Evolutionary conservation across 2,329 filamentous ascomycete genomes (phyloP).

Genomic region (Ophiobolus disseminans): DNA sequence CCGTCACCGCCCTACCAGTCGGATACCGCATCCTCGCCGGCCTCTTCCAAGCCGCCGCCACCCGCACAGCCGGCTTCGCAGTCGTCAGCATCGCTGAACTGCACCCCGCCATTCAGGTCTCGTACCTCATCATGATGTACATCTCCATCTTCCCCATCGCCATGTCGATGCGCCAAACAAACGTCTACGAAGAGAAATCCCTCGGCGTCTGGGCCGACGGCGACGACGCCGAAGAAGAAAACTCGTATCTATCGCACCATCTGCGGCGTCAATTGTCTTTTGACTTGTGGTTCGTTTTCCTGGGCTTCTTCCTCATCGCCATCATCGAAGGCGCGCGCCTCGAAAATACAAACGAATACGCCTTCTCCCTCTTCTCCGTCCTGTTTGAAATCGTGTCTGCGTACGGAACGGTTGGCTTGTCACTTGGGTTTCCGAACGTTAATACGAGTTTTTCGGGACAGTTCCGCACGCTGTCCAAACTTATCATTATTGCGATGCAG

Average conservation of each 20-base stretch:
- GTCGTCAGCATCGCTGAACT: conserved; percentile 78
- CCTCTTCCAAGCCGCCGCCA: conserved; percentile 88
- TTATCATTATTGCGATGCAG: conserved; percentile 72
- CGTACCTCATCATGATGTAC: conserved; percentile 99
- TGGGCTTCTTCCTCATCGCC: conserved; percentile 90
- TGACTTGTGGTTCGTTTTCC: conserved; percentile 95
- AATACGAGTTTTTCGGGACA: conserved; percentile 84
- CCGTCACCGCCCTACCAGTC: conserved; percentile 71
- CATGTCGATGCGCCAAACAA: conserved; percentile 91
- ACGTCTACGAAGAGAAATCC: conserved; percentile 93
- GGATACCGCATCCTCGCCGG: conserved; percentile 83
- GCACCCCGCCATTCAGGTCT: conserved; percentile 90
- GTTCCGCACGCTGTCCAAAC: conserved; percentile 74
- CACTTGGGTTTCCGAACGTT: conserved; percentile 76
- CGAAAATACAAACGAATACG: conserved; percentile 63
- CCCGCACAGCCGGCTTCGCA: conserved; percentile 88
- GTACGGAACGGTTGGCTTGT: conserved; percentile 86
- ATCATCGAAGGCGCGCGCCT: conserved; percentile 83
- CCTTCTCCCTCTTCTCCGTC: conserved; percentile 58
- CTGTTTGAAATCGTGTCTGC: conserved; percentile 53
- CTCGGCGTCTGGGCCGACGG: conserved; percentile 73
- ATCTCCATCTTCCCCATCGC: conserved; percentile 97
- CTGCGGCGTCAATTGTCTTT: conserved; percentile 93
- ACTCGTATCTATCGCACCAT: conserved; percentile 90
- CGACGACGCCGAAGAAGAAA: conserved; percentile 58